phyloP scores from a whole-genome alignment of 148 eudicot genomes.

The Nyssa sinensis region DNA sequence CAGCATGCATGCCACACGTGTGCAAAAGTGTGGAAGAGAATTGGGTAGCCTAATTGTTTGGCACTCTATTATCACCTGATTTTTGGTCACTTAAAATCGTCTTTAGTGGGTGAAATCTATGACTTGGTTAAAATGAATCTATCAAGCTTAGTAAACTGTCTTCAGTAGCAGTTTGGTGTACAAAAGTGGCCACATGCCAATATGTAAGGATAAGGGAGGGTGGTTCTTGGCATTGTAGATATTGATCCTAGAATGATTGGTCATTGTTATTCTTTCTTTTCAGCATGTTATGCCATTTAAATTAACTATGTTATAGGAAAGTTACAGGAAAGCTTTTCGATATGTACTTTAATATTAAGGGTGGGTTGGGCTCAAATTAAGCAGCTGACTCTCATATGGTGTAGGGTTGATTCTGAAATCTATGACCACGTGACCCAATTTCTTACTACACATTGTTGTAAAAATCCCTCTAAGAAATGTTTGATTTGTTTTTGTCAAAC shows the following conservation, averaged over 20 bases:
- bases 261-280: neutral
- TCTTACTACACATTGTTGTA: neutral
- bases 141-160: too few relatives aligned
- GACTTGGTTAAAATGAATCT: too few relatives aligned
- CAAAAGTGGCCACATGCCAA: too few relatives aligned
- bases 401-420: neutral
- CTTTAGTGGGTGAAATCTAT: too few relatives aligned
- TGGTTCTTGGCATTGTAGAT: too few relatives aligned
- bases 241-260: neutral
- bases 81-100: too few relatives aligned
- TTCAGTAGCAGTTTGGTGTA: too few relatives aligned
- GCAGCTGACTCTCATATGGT: neutral
- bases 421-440: neutral
- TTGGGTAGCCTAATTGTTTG: too few relatives aligned
- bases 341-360: neutral
- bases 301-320: too few relatives aligned
- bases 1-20: too few relatives aligned
- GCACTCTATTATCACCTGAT: too few relatives aligned
- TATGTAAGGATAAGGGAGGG: neutral
- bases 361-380: neutral
- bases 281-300: neutral
- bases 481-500: neutral
- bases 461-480: neutral
- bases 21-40: too few relatives aligned
- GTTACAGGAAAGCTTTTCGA: neutral